Percentiles rank a stretch among this genome's conserved stretches.
phyloP scores from a whole-genome alignment of 306 rosid species.

The Prunus salicina region DNA sequence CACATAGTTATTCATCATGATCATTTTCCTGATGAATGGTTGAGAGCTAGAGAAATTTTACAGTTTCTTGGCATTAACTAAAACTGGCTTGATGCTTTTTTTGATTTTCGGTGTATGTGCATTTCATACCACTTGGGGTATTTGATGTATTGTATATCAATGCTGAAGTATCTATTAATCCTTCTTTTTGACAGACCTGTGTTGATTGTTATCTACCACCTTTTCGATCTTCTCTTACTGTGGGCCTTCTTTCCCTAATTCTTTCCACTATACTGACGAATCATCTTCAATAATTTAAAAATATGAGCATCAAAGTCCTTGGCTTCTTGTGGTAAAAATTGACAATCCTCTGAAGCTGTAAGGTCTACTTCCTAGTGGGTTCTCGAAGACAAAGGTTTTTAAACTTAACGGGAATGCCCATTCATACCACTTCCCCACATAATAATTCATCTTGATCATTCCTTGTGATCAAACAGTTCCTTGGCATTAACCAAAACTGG shows the following conservation, averaged over 20 bases:
- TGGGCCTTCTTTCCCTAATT: no score
- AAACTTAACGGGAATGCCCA: not conserved
- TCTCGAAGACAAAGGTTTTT: no score
- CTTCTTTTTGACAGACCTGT: no score
- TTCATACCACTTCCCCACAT: not conserved
- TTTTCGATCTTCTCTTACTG: no score
- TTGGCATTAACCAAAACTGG: not conserved
- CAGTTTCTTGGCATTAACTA: not conserved
- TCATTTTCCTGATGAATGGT: not conserved
- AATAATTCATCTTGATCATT: not conserved
- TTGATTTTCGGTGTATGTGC: not conserved
- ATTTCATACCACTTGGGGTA: not conserved
- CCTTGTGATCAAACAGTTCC: not conserved
- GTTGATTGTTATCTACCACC: no score
- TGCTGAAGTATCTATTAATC: no score
- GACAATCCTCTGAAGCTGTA: no score
- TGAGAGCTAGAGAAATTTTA: not conserved
- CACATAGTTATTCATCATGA: not conserved
- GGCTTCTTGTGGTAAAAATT: no score
- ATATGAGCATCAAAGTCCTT: no score
- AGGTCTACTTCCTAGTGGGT: not conserved
- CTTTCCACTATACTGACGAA: not conserved
- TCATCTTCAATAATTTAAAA: not conserved
- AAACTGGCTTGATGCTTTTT: not conserved
- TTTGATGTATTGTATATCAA: not conserved